A percentile compares a stretch with the other conserved stretches of the same genome.
Conservation (phyloP, 768 basidiomycete genomes). For the Rhizopogon vinicolor region DNA sequence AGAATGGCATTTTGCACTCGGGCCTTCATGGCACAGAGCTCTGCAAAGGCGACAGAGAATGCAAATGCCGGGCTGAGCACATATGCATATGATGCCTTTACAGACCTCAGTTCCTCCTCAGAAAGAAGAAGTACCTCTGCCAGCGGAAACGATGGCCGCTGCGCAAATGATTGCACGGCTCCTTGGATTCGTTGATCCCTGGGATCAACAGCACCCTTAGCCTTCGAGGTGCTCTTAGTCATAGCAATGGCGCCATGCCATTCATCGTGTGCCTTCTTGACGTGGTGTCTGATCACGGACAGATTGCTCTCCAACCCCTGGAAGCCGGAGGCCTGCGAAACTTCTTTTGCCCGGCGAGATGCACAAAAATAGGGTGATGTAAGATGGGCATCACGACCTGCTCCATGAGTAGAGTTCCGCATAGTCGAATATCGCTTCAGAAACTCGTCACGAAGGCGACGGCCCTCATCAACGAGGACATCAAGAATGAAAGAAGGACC, state of each 20-base stretch:
- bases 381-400: conserved; percentile 28
- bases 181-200: conserved; percentile 14
- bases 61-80: conserved; percentile 32
- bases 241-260: conserved; percentile 13
- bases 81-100: conserved; percentile 59
- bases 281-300: conserved; percentile 32
- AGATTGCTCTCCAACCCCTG: conserved; percentile 32
- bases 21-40: conserved; percentile 55
- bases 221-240: not conserved
- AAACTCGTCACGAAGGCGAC: conserved; percentile 27
- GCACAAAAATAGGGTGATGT: conserved; percentile 32
- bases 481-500: conserved; percentile 37
- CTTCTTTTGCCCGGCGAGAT: conserved; percentile 4
- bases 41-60: conserved; percentile 49
- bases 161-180: conserved; percentile 17
- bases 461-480: conserved; percentile 36
- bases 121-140: conserved; percentile 15
- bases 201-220: conserved; percentile 18
- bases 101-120: conserved; percentile 29
- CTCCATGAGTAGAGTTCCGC: not conserved
- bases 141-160: conserved; percentile 13
- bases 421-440: conserved; percentile 31
- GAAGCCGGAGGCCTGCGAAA: not conserved
- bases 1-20: conserved; percentile 22
- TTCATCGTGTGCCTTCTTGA: conserved; percentile 17